phyloP scores from a whole-genome alignment of 495 filamentous ascomycete genomes.

The Darksidea phi region DNA sequence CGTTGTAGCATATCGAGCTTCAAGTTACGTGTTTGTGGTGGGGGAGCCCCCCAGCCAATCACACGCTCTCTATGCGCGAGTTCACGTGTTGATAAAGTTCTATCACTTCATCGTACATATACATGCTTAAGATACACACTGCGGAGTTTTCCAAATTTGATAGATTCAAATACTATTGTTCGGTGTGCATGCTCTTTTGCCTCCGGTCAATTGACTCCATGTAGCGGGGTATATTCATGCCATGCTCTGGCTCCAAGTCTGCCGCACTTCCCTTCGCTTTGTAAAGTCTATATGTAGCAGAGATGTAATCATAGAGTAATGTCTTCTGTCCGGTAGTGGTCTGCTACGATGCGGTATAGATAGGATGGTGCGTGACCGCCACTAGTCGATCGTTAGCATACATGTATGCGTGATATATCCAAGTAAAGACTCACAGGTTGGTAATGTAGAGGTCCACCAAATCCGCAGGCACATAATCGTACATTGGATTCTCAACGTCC shows the following conservation, averaged over 20 bases:
- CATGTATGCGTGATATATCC: neutral
- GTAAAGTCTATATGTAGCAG: too few species aligned
- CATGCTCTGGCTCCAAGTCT: too few species aligned
- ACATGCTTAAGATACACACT: too few species aligned
- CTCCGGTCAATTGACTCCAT: too few species aligned
- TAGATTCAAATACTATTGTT: too few species aligned
- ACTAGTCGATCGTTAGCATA: constrained; percentile 14
- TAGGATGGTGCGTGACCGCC: constrained; percentile 58
- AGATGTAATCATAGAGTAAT: constrained; percentile 56
- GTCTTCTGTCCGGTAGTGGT: constrained; percentile 84
- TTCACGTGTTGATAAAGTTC: neutral
- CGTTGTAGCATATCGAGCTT: neutral
- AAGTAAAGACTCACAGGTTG: constrained; percentile 67
- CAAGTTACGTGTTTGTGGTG: neutral
- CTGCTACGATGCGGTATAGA: constrained; percentile 74
- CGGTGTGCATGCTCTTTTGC: too few species aligned
- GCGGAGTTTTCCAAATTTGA: too few species aligned
- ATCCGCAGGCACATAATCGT: constrained; percentile 79
- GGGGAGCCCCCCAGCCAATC: neutral
- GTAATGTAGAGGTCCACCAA: constrained; percentile 87
- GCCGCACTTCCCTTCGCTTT: too few species aligned
- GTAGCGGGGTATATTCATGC: too few species aligned
- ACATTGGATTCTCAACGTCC: constrained; percentile 75
- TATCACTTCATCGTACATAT: too few species aligned
- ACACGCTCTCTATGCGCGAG: neutral